Conservation (phyloP, 2,329 filamentous ascomycete species). For the Trichoderma sp. region DNA sequence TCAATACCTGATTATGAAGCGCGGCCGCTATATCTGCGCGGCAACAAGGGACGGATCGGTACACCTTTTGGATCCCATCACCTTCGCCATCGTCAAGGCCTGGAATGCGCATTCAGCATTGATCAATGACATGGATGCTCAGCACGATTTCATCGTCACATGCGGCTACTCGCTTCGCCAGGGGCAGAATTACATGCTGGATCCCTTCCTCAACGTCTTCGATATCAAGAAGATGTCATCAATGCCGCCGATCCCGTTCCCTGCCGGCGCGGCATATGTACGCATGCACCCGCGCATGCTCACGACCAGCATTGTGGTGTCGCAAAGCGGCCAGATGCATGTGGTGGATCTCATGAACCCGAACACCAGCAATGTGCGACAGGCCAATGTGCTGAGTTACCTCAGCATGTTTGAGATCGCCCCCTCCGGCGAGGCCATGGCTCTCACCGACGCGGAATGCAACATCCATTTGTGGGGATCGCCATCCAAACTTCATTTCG, state of each 20-base stretch:
- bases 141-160: slow-evolving; percentile 92
- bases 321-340: slow-evolving; percentile 90
- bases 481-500: slow-evolving; percentile 82
- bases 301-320: slow-evolving; percentile 91
- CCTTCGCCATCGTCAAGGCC: slow-evolving; percentile 76
- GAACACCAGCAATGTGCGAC: slow-evolving; percentile 81
- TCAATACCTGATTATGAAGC: slow-evolving; percentile 90
- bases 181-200: slow-evolving; percentile 72
- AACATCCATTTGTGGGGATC: slow-evolving; percentile 88
- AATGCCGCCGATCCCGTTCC: slow-evolving; percentile 88
- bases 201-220: slow-evolving; percentile 93
- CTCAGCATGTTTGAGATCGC: slow-evolving; percentile 84
- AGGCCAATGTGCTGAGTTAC: slow-evolving; percentile 75
- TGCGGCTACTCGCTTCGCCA: slow-evolving; percentile 90
- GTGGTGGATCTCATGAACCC: slow-evolving; percentile 95
- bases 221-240: slow-evolving; percentile 89
- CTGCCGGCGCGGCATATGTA: slow-evolving; percentile 89
- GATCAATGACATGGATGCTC: slow-evolving; percentile 96
- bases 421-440: slow-evolving; percentile 83
- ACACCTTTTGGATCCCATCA: slow-evolving; percentile 81
- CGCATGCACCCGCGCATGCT: slow-evolving; percentile 96
- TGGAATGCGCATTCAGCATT: slow-evolving; percentile 90
- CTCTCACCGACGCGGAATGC: slow-evolving; percentile 77
- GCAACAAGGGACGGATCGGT: slow-evolving; percentile 82
- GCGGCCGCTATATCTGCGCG: slow-evolving; percentile 86